Percentiles rank a stretch among this genome's conserved stretches.
These are phyloP conservation scores for Neoboletus magnificus DNA, from an alignment of 768 basidiomycete species.

Conservation along the genomic window DNA sequence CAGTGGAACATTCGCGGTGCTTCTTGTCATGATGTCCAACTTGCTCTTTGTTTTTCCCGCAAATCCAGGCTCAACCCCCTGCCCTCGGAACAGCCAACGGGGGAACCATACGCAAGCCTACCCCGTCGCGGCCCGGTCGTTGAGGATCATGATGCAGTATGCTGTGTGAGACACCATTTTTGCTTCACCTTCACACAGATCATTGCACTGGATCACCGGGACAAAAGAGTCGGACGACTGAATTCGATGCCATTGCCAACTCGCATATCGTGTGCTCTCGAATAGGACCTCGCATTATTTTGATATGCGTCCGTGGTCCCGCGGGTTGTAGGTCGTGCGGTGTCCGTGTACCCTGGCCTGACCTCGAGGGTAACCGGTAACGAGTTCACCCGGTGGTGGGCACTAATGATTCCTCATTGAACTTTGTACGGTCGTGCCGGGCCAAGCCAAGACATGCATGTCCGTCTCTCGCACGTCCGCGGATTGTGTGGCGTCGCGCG, in stretches of 20 bases:
- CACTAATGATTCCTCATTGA: background rate
- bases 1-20: background rate
- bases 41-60: background rate
- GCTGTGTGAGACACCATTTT: background rate
- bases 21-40: background rate
- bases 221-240: background rate
- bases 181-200: background rate
- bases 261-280: background rate
- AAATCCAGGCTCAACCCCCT: background rate
- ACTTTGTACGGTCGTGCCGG: background rate
- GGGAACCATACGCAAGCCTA: too few relatives aligned
- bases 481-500: background rate
- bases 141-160: background rate
- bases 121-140: background rate
- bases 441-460: background rate
- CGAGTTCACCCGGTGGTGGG: background rate
- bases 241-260: background rate
- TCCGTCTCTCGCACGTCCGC: slow-evolving; percentile 2
- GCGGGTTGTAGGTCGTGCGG: background rate
- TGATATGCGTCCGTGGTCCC: background rate
- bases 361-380: background rate
- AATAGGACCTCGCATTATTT: background rate
- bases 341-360: background rate
- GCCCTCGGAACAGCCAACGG: too few relatives aligned
- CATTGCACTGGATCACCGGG: background rate